phyloP scores from a whole-genome alignment of 805 yeast species.

The Candida anglica region DNA sequence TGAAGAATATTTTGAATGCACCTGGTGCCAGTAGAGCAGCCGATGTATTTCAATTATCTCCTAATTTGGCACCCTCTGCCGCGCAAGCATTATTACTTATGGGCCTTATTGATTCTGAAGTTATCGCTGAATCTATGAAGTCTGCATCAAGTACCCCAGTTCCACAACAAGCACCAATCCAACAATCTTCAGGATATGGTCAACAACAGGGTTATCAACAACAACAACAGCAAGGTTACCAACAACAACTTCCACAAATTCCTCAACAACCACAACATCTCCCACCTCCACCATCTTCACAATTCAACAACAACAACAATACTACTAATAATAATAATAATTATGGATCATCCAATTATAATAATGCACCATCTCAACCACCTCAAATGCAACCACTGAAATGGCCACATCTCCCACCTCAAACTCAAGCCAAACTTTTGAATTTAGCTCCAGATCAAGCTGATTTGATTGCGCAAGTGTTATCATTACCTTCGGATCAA shows the following conservation, averaged over 20 bases:
- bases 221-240: constrained; percentile 8
- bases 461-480: constrained; percentile 49
- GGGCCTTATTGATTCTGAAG: constrained; percentile 71
- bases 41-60: constrained; percentile 49
- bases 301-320: constrained; percentile 3
- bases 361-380: constrained; percentile 10
- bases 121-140: constrained; percentile 55
- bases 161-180: constrained; percentile 8
- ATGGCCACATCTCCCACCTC: constrained; percentile 48
- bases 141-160: constrained; percentile 12
- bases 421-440: constrained; percentile 47
- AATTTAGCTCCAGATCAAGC: constrained; percentile 57
- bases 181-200: constrained; percentile 5
- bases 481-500: constrained; percentile 47
- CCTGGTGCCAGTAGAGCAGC: constrained; percentile 49
- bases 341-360: background rate
- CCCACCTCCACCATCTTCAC: constrained; percentile 4
- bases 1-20: constrained; percentile 53
- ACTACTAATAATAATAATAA: background rate
- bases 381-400: constrained; percentile 17
- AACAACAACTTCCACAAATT: constrained; percentile 7
- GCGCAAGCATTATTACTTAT: constrained; percentile 71
- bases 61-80: constrained; percentile 59
- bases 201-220: constrained; percentile 11
- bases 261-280: constrained; percentile 8